Conservation (phyloP, 2,329 filamentous ascomycete species). For the Juglanconis juglandina region DNA sequence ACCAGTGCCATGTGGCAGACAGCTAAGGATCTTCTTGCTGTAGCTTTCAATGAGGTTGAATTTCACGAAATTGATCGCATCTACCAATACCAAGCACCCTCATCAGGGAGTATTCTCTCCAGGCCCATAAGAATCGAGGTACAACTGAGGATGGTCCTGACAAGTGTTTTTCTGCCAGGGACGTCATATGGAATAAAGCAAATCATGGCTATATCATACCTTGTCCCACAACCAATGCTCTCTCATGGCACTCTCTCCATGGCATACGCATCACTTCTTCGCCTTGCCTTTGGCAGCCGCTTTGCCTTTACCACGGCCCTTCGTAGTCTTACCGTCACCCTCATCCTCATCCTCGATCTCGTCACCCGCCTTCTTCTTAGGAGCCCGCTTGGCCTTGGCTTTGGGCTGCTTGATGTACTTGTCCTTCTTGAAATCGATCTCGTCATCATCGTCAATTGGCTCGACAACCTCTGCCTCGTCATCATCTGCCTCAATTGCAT, state of each 20-base stretch:
- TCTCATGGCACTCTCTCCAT: not conserved
- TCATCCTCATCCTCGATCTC: slow-evolving; percentile 49
- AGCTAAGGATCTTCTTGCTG: no score
- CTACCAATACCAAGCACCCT: not conserved
- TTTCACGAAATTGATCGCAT: not conserved
- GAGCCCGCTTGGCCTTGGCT: slow-evolving; percentile 50
- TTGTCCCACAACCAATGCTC: not conserved
- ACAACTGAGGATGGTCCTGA: not conserved
- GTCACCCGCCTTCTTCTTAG: slow-evolving; percentile 41
- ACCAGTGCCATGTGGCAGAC: no score
- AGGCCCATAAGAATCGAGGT: not conserved
- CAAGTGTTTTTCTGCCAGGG: not conserved
- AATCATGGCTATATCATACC: not conserved
- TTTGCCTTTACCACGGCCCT: slow-evolving; percentile 41
- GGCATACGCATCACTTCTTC: slow-evolving; percentile 34
- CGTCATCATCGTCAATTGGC: slow-evolving; percentile 65
- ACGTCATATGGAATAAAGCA: not conserved
- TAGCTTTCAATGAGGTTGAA: not conserved
- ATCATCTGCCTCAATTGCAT: slow-evolving; percentile 91
- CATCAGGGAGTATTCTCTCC: not conserved
- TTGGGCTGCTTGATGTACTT: slow-evolving; percentile 95
- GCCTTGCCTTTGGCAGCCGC: slow-evolving; percentile 44
- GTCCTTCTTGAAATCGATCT: slow-evolving; percentile 84
- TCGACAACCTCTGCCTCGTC: slow-evolving; percentile 66
- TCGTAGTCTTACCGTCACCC: slow-evolving; percentile 53